Conservation (phyloP, 2,329 filamentous ascomycete species). For the Magnaporthales sp. region DNA sequence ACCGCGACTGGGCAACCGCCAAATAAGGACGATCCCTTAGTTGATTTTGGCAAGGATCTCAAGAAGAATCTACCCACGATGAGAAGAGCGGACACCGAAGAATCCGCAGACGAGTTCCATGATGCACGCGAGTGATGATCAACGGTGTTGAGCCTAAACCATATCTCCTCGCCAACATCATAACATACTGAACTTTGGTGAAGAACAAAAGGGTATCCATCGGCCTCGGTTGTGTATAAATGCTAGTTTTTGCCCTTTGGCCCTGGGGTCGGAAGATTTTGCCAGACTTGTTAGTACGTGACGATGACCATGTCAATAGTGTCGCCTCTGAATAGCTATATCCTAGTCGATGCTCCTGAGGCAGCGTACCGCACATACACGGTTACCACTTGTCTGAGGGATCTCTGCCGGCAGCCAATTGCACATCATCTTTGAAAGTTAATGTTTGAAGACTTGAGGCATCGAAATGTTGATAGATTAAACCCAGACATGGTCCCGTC, state of each 20-base stretch:
- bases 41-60: constrained; percentile 49
- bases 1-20: constrained; percentile 36
- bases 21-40: constrained; percentile 33
- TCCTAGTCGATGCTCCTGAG: not conserved
- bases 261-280: not conserved
- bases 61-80: constrained; percentile 36
- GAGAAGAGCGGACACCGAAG: constrained; percentile 24
- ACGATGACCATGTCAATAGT: not conserved
- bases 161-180: not conserved
- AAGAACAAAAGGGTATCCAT: not conserved
- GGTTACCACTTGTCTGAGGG: not conserved
- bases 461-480: not conserved
- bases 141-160: not conserved
- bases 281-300: not conserved
- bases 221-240: not conserved
- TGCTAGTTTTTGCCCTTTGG: not conserved
- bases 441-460: not conserved
- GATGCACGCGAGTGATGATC: constrained; percentile 23
- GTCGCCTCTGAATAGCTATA: not conserved
- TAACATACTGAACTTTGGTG: not conserved
- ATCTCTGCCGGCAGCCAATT: not conserved
- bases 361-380: not conserved
- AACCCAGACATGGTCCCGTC: not conserved
- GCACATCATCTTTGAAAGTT: not conserved
- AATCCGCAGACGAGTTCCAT: constrained; percentile 29